Percentiles rank a stretch among this genome's conserved stretches.
Conservation (phyloP, 2,329 filamentous ascomycete genomes). For the Bisporella sp. region DNA sequence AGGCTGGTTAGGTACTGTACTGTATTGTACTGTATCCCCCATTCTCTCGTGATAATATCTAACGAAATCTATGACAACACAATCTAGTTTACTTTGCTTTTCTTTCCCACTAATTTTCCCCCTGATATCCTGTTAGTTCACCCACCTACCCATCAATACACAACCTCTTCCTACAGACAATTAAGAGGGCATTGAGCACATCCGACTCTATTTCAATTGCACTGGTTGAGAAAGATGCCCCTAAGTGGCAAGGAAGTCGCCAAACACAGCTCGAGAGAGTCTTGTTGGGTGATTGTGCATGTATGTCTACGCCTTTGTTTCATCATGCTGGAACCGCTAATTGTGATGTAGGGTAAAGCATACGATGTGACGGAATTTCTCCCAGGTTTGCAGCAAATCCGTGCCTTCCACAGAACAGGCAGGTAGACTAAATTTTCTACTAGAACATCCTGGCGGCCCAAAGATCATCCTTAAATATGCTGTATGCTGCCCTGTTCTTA, state of each 20-base stretch:
- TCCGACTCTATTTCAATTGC: no score
- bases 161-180: no score
- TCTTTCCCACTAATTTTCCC: no score
- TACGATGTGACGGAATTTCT: constrained; percentile 89
- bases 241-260: constrained; percentile 52
- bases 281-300: constrained; percentile 89
- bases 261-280: constrained; percentile 72
- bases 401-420: not conserved
- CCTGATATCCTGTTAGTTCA: no score
- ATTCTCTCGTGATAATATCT: no score
- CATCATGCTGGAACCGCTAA: constrained; percentile 10
- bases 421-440: constrained; percentile 2
- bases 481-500: constrained; percentile 31
- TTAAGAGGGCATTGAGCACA: no score
- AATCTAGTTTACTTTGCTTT: no score
- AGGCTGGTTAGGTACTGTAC: no score
- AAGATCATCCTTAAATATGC: constrained; percentile 97
- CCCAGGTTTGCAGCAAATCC: constrained; percentile 44
- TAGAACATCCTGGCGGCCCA: constrained; percentile 79
- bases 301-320: constrained; percentile 31
- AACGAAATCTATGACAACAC: no score
- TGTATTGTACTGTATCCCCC: no score
- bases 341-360: constrained; percentile 54
- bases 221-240: constrained; percentile 15
- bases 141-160: no score